Evolutionary conservation across 352 stramenopile species (phyloP).

Genomic region (Phytophthora megakarya): DNA sequence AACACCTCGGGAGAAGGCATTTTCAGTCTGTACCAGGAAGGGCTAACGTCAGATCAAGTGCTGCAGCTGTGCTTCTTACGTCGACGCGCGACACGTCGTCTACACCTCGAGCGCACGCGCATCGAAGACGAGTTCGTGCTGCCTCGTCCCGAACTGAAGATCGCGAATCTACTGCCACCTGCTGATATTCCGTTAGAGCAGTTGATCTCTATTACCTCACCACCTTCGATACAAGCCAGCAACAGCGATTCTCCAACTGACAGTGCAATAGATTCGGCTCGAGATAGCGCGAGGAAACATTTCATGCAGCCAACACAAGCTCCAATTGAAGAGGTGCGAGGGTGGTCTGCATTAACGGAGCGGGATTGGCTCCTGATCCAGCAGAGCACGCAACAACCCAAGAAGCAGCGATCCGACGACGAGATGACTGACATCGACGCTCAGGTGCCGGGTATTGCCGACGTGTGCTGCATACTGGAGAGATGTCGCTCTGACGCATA

Average conservation of each 20-base stretch:
- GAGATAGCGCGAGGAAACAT: conserved; percentile 31
- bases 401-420: conserved; percentile 7
- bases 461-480: conserved; percentile 45
- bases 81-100: conserved; percentile 30
- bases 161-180: conserved; percentile 45
- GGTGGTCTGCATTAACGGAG: conserved; percentile 45
- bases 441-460: conserved; percentile 20
- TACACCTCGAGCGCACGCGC: conserved; percentile 22
- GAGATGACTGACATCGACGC: background rate
- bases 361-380: conserved; percentile 51
- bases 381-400: conserved; percentile 17
- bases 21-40: conserved; percentile 74
- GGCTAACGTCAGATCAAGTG: conserved; percentile 50
- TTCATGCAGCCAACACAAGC: conserved; percentile 37
- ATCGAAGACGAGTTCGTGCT: conserved; percentile 60
- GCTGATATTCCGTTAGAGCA: conserved; percentile 32
- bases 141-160: conserved; percentile 42
- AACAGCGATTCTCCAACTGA: background rate
- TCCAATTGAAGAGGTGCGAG: conserved; percentile 19
- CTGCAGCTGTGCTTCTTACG: conserved; percentile 67
- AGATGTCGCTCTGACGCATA: conserved; percentile 50
- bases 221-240: background rate
- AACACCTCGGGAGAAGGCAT: conserved; percentile 11
- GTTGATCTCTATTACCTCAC: conserved; percentile 14
- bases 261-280: conserved; percentile 1